Conservation (phyloP, 805 yeast genomes). For the Lachancea sp. region DNA sequence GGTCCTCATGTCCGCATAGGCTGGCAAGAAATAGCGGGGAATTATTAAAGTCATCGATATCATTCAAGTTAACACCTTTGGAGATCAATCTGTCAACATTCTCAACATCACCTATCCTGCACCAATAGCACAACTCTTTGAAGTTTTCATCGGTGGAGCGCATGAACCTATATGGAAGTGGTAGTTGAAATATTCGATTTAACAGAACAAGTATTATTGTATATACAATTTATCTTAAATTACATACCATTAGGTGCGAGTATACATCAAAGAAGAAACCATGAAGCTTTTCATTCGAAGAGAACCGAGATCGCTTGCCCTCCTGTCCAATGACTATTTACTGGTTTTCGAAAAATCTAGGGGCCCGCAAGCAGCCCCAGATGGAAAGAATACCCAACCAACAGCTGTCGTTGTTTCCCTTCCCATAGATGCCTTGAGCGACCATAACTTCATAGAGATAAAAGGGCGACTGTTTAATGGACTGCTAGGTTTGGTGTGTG, state of each 20-base stretch:
- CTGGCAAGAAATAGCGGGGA: slow-evolving; percentile 70
- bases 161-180: neutral
- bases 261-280: too few relatives aligned
- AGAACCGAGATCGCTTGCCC: slow-evolving; percentile 62
- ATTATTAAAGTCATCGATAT: slow-evolving; percentile 65
- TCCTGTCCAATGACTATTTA: slow-evolving; percentile 53
- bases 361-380: slow-evolving; percentile 25
- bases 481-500: slow-evolving; percentile 52
- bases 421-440: slow-evolving; percentile 35
- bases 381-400: slow-evolving; percentile 23
- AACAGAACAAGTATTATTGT: neutral
- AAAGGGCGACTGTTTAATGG: slow-evolving; percentile 40
- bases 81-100: slow-evolving; percentile 52
- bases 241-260: neutral
- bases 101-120: slow-evolving; percentile 63
- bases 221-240: neutral
- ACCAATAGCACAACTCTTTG: slow-evolving; percentile 52
- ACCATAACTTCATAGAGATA: slow-evolving; percentile 36
- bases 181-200: neutral
- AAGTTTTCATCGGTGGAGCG: slow-evolving; percentile 29
- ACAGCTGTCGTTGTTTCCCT: slow-evolving; percentile 51
- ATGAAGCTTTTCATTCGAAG: slow-evolving; percentile 62
- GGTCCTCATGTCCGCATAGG: slow-evolving; percentile 62
- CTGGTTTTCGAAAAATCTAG: slow-evolving; percentile 44
- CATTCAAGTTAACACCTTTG: slow-evolving; percentile 41